Base-by-base conservation (phyloP, 352 stramenopile genomes). In the Phytophthora crassamura region DNA sequence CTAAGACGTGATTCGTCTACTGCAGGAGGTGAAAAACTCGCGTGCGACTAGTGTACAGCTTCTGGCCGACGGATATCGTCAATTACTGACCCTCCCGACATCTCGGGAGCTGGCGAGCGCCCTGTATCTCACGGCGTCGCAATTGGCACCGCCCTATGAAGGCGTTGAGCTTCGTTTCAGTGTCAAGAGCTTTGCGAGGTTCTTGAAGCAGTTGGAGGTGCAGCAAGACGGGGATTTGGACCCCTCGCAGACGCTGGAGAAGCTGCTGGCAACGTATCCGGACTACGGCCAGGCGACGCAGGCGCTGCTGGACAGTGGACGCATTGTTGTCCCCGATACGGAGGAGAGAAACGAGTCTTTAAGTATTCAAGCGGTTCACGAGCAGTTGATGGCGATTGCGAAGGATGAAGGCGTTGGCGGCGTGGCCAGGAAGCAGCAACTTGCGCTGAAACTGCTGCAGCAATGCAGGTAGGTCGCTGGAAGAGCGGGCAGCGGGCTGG, bases 91-190 rank as follows among this genome's bases (percentile, higher is more conserved):
- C 11, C 59, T 69, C 8, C 64, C 74, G 33, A 81, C 70, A 4
- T 49, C 77, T 1, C 42, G 50, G 5, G 65, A 72, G 14, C 69
- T 94, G 25, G 58, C 78, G 4, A 76, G 78, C 30, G 86, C 83
- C 25, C 75, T 95, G 36, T 86, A 86, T 45, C 80, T 95, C 56
- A 86, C 84, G 7, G 75, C 83, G 14, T 86, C 83, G 15, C 75
- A 95, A 69, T 48, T 95, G 36, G 87, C 87, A 6, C 84, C 87
- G 12, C 65, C 85, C 0, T 78, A 94, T 45, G 72, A 89, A 47
- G 85, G 87, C 15, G 70, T 93, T 15, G 85, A 95, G 67, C 69
- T 95, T 14, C 85, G 82, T 8, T 92, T 95, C 40, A 78, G 77
- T 11, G 59, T 75, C 54, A 89, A 89, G 43, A 81, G 61, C 50